A percentile compares a stretch with the other conserved stretches of the same genome.
phyloP scores from a whole-genome alignment of 2,329 filamentous ascomycete genomes.

The Blastomyces gilchristii region DNA sequence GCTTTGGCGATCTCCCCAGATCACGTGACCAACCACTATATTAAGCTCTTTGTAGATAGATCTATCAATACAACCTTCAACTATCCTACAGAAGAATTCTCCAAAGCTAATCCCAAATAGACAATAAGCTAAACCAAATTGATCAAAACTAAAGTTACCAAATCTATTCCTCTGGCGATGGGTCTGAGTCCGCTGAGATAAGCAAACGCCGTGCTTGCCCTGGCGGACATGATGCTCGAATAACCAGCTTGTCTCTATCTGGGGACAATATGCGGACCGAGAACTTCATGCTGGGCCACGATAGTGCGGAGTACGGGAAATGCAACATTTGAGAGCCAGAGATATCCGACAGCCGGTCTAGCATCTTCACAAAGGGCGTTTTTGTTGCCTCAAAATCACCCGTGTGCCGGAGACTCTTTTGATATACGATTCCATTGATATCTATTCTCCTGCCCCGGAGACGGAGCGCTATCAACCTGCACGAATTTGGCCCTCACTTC shows the following conservation, averaged over 20 bases:
- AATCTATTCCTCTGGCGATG: no score
- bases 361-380: background rate
- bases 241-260: constrained; percentile 12
- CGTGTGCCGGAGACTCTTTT: background rate
- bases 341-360: background rate
- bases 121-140: no score
- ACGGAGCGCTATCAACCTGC: background rate
- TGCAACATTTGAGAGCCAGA: background rate
- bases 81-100: no score
- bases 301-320: background rate
- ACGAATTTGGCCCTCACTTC: background rate
- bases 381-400: background rate
- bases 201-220: no score
- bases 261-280: background rate
- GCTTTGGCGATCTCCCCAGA: no score
- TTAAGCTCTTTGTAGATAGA: no score
- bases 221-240: constrained; percentile 14
- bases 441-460: background rate
- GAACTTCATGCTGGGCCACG: background rate
- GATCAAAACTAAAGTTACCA: no score
- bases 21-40: no score
- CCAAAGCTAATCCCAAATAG: no score
- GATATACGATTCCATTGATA: background rate
- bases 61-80: no score
- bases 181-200: no score